phyloP scores from a whole-genome alignment of 1,284 basidiomycete genomes.

The Ustilago loliicola region DNA sequence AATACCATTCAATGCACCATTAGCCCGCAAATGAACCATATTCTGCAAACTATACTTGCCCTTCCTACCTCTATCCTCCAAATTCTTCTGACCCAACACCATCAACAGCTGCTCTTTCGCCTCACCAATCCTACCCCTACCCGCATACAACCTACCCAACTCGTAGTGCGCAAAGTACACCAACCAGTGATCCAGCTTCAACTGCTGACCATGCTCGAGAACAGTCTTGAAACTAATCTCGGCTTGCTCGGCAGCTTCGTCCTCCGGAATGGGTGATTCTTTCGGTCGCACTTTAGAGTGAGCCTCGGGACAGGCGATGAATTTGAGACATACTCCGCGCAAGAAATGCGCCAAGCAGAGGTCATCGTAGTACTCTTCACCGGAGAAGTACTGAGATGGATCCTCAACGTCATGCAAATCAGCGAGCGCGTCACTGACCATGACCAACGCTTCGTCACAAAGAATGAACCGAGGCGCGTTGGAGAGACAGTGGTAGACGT shows the following conservation, averaged over 20 bases:
- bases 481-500: slow-evolving; percentile 69
- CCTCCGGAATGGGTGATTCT: slow-evolving; percentile 55
- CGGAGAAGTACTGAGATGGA: slow-evolving; percentile 47
- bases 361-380: slow-evolving; percentile 64
- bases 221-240: slow-evolving; percentile 61
- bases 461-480: slow-evolving; percentile 63
- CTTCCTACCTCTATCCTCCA: slow-evolving; percentile 65
- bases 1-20: slow-evolving; percentile 60
- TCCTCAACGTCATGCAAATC: slow-evolving; percentile 54
- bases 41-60: slow-evolving; percentile 69
- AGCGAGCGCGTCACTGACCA: slow-evolving; percentile 58
- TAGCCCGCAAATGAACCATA: slow-evolving; percentile 67
- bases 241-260: slow-evolving; percentile 63
- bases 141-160: slow-evolving; percentile 64
- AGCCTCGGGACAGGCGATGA: slow-evolving; percentile 67
- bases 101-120: slow-evolving; percentile 62
- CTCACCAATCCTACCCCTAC: slow-evolving; percentile 32
- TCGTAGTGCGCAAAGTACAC: slow-evolving; percentile 70
- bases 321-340: slow-evolving; percentile 65
- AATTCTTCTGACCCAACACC: slow-evolving; percentile 60
- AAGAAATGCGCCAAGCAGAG: slow-evolving; percentile 68
- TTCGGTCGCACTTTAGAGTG: slow-evolving; percentile 56
- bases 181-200: slow-evolving; percentile 66
- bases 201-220: slow-evolving; percentile 52
- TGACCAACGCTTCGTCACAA: slow-evolving; percentile 51